Evolutionary conservation across 1,284 basidiomycete genomes (phyloP).

Genomic region (Apiotrichum siamense): DNA sequence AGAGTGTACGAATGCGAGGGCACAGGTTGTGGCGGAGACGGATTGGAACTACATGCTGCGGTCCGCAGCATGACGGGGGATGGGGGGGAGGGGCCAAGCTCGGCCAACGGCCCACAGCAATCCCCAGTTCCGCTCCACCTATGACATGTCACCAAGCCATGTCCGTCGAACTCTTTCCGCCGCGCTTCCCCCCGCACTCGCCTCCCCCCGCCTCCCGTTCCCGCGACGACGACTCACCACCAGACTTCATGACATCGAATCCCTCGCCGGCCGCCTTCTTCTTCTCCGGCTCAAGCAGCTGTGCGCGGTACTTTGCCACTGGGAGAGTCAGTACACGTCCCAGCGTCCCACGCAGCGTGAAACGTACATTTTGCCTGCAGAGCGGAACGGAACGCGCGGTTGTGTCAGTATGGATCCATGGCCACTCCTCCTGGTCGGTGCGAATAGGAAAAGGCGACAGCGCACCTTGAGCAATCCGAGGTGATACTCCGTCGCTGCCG

Average conservation of each 20-base stretch:
- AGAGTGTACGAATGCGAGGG: no score
- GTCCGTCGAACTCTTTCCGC: no score
- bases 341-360: neutral
- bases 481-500: conserved; percentile 78
- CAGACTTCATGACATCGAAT: conserved; percentile 90
- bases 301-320: conserved; percentile 81
- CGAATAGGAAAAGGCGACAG: no score
- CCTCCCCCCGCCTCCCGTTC: neutral
- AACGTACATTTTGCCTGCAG: conserved; percentile 39
- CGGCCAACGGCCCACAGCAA: no score
- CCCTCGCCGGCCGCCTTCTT: conserved; percentile 76
- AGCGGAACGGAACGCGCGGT: neutral
- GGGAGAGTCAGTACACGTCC: neutral
- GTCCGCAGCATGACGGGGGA: no score
- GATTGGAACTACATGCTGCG: no score
- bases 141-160: no score
- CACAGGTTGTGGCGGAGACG: no score
- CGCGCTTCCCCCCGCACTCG: no score
- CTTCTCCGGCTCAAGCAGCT: conserved; percentile 74
- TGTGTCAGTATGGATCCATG: neutral
- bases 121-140: no score
- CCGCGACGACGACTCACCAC: conserved; percentile 46
- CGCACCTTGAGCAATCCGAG: conserved; percentile 49
- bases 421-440: neutral
- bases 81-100: no score